Evolutionary conservation across 169 alveolate genomes (phyloP).

Genomic region (Ichthyophthirius multifiliis): DNA sequence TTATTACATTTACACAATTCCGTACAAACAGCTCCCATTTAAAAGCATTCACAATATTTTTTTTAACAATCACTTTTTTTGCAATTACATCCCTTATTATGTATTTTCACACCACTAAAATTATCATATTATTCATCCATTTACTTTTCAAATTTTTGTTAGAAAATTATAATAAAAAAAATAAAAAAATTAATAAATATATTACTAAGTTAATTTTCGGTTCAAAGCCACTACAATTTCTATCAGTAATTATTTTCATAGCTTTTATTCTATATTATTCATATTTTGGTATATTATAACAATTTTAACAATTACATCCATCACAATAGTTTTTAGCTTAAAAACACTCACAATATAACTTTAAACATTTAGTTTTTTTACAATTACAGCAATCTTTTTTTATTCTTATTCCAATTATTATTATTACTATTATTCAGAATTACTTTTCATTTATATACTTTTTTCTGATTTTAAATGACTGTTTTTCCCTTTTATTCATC

Average conservation of each 20-base stretch:
- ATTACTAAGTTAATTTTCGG: conserved; percentile 26
- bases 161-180: no score
- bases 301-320: conserved; percentile 75
- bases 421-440: no score
- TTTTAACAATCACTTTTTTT: conserved; percentile 36
- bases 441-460: no score
- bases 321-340: not conserved
- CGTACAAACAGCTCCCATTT: conserved; percentile 45
- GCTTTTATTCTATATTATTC: conserved; percentile 60
- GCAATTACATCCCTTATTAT: conserved; percentile 48
- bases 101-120: no score
- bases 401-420: no score
- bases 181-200: not conserved
- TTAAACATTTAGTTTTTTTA: not conserved
- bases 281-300: conserved; percentile 69
- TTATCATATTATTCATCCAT: no score
- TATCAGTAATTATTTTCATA: conserved; percentile 54
- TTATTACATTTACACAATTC: conserved; percentile 46
- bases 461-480: no score
- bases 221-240: conserved; percentile 81
- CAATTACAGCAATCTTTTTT: conserved; percentile 8
- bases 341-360: conserved; percentile 11
- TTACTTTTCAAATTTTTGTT: no score
- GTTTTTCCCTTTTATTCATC: no score
- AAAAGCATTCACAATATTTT: conserved; percentile 48